These are phyloP conservation scores for Crucihimalaya himalaica DNA, from an alignment of 345 rosid genomes.

Conservation along the genomic window DNA sequence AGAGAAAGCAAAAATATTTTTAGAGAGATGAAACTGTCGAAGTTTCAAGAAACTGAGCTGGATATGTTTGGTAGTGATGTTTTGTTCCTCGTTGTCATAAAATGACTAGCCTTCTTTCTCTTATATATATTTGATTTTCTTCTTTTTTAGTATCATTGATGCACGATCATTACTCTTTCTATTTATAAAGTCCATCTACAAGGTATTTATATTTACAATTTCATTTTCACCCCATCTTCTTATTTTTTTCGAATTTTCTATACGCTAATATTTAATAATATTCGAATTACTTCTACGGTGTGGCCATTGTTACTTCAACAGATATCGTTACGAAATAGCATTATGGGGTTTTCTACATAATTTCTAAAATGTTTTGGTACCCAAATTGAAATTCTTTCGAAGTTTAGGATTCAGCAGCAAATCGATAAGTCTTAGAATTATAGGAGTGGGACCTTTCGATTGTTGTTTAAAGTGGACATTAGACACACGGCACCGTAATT, in stretches of 20 bases:
- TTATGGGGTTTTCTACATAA: neutral
- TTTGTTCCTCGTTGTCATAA: slow-evolving; percentile 39
- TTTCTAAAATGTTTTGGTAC: too few relatives aligned
- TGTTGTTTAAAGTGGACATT: neutral
- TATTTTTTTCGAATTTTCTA: too few relatives aligned
- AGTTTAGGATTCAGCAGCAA: slow-evolving; percentile 1
- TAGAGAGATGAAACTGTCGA: slow-evolving; percentile 19
- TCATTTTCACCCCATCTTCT: neutral
- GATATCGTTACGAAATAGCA: neutral
- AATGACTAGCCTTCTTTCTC: slow-evolving; percentile 36
- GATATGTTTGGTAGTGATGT: slow-evolving; percentile 34
- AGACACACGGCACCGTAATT: slow-evolving; percentile 1
- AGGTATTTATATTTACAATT: neutral
- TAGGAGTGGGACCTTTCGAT: neutral
- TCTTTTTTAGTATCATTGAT: slow-evolving; percentile 7
- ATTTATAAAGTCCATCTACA: neutral
- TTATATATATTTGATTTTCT: neutral
- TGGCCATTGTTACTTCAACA: neutral
- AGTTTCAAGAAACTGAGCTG: slow-evolving; percentile 29
- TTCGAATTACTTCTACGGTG: too few relatives aligned
- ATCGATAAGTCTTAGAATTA: neutral
- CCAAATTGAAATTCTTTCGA: neutral
- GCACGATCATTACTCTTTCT: slow-evolving; percentile 21
- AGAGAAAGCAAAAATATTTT: neutral
- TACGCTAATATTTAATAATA: too few relatives aligned